A percentile compares a stretch with the other conserved stretches of the same genome.
Conservation (phyloP, 371 early-diverging fungal species). For the Mortierella sp. region DNA sequence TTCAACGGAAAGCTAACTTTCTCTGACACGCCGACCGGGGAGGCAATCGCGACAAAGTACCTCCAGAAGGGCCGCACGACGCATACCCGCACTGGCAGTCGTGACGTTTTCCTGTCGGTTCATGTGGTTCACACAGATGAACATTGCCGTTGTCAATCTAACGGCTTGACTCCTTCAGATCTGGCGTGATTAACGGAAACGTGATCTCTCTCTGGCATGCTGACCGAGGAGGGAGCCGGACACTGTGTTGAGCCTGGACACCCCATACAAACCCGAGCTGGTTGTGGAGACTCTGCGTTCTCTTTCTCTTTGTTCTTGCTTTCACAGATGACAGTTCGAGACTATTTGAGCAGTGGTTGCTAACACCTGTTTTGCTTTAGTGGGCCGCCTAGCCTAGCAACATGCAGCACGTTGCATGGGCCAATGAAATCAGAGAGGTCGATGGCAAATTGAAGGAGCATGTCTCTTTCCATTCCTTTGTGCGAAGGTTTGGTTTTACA, state of each 20-base stretch:
- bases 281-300: slow-evolving; percentile 2
- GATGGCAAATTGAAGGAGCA: slow-evolving; percentile 12
- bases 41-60: slow-evolving; percentile 18
- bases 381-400: slow-evolving; percentile 5
- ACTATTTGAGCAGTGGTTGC: slow-evolving; percentile 3
- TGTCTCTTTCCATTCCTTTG: slow-evolving; percentile 17
- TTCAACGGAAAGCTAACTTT: slow-evolving; percentile 23
- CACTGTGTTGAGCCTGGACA: slow-evolving; percentile 5
- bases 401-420: slow-evolving; percentile 9
- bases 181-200: slow-evolving; percentile 29
- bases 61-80: neutral
- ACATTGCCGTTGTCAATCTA: neutral
- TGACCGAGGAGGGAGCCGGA: slow-evolving; percentile 31
- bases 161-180: slow-evolving; percentile 24
- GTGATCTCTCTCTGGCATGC: slow-evolving; percentile 24
- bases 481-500: neutral
- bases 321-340: neutral
- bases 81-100: neutral
- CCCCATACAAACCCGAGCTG: neutral
- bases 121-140: neutral
- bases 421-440: slow-evolving; percentile 5
- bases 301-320: neutral
- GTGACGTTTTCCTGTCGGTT: neutral
- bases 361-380: neutral
- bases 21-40: slow-evolving; percentile 34